Base-by-base conservation (phyloP, 1,284 basidiomycete species). In the Ganoderma lingzhi region DNA sequence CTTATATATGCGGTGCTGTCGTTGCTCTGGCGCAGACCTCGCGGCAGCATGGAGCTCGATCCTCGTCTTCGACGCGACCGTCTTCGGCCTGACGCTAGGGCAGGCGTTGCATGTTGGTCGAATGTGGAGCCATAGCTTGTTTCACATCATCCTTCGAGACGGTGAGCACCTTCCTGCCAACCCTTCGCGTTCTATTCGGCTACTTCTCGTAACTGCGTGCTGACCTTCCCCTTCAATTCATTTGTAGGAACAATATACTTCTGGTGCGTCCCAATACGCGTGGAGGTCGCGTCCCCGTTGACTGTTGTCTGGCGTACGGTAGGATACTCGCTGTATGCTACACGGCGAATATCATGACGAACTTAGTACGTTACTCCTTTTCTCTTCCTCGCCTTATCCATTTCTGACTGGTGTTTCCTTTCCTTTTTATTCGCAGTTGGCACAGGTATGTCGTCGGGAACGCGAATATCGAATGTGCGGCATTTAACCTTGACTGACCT, bases 281-380 rank as follows among this genome's bases (percentile, higher is more conserved):
- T 62, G 23, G 4, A 28, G n/a, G 15, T 23, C 30, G 17, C 30
- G 17, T 10, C 5, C 6, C 19, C 9, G 4, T 15, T 48, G 30
- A 10, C 37, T 12, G 15, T 2, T 39, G 42, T 23, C 17, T 2
- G 17, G 12, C 15, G 4, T 41, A 23, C 35, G n/a, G 8, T 23
- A 68, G 66, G 39, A 42, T 68, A 10, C 56, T 68, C 15, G 44
- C 51, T 5, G n/a, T 63, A 6, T 68, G 53, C n/a, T 45, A 68
- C 14, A 32, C 51, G 12, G 30, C 63, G 2, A 68, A 68, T 39
- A 63, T 67, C 53, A 15, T 67, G 39, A 58, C 62, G 19, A 63
- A 62, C 45, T 12, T 59, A 30, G 66, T 67, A 56, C 15, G 62
- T 42, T 30, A 19, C 19, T 12, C 14, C 15, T 14, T 6, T 32